Evolutionary conservation across 768 basidiomycete genomes (phyloP), one percentile per base, ranked within the genome.

Genomic region (Pisolithus orientalis): DNA sequence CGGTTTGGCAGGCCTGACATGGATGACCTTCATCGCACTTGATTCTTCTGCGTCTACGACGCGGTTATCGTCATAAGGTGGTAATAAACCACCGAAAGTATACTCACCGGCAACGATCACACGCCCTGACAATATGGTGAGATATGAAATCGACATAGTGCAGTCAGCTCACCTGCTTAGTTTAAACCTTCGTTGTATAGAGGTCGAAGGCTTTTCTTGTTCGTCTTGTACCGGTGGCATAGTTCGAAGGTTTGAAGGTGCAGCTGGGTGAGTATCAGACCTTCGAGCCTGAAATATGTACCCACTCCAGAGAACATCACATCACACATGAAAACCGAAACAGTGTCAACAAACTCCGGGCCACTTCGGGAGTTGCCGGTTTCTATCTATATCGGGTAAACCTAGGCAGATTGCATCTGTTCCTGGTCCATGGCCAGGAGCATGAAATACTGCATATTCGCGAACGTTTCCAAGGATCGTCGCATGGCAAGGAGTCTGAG

Each of bases 11-110:
- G 11, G 89, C 87, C 69, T 91, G 87, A 66, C 89, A 92, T 32
- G 90, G 90, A 62, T 90, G 88, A 0, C 90, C 90, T 65, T 92
- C 90, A 59, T 92, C 90, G 63, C 90, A 92, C 61, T 88, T 89
- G 65, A 92, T 92, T 62, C 90, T 74, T 60, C 90, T 76, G 50
- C 89, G 86, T 17, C 89, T 91, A 58, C 6, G 44, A 27, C 6
- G 47, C 31, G 2, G 21, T 44, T 27, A 39, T 46, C 11, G 38
- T 24, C 16, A 14, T 28, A 13, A 47, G 29, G 16, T 5, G 8
- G n/a, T 21, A 4, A 32, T 2, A 34, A 11, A 17, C 5, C 47
- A n/a, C 14, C 39, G 43, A 53, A 31, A 32, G 57, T 59, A 38
- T 29, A 58, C 86, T 77, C 72, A 91, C 88, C 90, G 82, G 75